Conservation (phyloP, 768 basidiomycete species). For the Leccinum boreale region DNA sequence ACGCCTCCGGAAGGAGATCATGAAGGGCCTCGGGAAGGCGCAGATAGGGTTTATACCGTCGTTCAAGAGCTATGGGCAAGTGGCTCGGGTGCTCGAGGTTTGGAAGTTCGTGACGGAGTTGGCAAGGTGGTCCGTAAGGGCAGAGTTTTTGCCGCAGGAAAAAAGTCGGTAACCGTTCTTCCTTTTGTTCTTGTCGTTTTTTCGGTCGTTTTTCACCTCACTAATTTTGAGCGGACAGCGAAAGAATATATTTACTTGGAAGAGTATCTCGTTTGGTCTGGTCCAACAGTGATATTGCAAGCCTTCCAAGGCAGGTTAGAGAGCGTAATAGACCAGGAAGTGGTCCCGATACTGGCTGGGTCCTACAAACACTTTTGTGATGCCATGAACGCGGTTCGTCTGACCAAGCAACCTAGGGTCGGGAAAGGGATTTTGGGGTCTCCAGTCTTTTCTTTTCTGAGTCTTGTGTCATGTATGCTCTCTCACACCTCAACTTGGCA, state of each 20-base stretch:
- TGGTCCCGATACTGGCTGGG: not conserved
- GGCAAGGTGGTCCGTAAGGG: conserved; percentile 7
- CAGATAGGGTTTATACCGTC: conserved; percentile 10
- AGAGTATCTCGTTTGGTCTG: conserved; percentile 15
- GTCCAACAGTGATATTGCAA: conserved; percentile 3
- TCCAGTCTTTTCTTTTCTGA: not conserved
- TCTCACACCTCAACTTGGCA: not conserved
- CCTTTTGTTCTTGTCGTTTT: not conserved
- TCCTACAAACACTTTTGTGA: conserved; percentile 12
- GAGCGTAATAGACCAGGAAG: conserved; percentile 6
- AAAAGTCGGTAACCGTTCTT: conserved; percentile 5
- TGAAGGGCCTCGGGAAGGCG: not conserved
- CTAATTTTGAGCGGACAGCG: not conserved
- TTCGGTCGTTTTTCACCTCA: not conserved
- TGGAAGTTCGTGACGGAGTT: conserved; percentile 10
- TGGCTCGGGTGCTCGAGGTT: conserved; percentile 1
- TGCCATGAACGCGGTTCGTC: not conserved
- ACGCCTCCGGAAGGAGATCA: not conserved
- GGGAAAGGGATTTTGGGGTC: not conserved
- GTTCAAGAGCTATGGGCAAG: not conserved
- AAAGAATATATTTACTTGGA: conserved; percentile 2
- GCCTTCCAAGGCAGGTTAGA: conserved; percentile 11
- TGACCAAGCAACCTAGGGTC: not conserved
- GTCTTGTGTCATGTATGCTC: conserved; percentile 6
- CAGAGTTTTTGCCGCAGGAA: conserved; percentile 2